Percentiles rank a stretch among this genome's conserved stretches.
phyloP scores from a whole-genome alignment of 1,139 yeast species.

The Kluyveromyces marxianus region DNA sequence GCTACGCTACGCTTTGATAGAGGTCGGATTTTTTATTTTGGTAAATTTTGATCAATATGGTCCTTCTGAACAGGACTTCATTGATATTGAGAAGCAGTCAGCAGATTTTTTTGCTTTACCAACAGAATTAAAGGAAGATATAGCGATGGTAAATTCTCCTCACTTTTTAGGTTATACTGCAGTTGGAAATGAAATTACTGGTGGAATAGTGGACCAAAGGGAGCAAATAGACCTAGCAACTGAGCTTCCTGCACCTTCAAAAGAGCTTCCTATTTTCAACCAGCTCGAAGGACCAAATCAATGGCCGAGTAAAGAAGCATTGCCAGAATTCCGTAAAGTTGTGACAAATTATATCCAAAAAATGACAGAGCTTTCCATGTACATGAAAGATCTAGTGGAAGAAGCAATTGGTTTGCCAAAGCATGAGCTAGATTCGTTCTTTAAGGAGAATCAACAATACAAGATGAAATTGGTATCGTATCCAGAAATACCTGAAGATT shows the following conservation, averaged over 20 bases:
- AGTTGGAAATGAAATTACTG: constrained; percentile 61
- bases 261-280: constrained; percentile 44
- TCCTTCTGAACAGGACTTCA: constrained; percentile 31
- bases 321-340: constrained; percentile 44
- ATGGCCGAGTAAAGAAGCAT: constrained; percentile 45
- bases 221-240: constrained; percentile 66
- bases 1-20: constrained; percentile 48
- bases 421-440: constrained; percentile 41
- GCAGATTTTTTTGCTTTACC: constrained; percentile 49
- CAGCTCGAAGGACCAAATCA: constrained; percentile 60
- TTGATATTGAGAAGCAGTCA: constrained; percentile 37
- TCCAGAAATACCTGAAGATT: constrained; percentile 34
- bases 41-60: constrained; percentile 33
- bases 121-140: constrained; percentile 40
- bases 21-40: constrained; percentile 51
- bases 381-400: constrained; percentile 41
- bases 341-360: constrained; percentile 41
- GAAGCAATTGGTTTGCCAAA: constrained; percentile 47
- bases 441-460: constrained; percentile 46
- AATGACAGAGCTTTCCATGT: constrained; percentile 41
- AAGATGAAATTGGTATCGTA: constrained; percentile 49
- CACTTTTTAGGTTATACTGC: constrained; percentile 64
- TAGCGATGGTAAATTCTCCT: constrained; percentile 56
- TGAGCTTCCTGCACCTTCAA: constrained; percentile 43
- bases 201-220: constrained; percentile 52